Evolutionary conservation across 345 rosid genomes (phyloP).

Genomic region (Capsella bursapastoris): DNA sequence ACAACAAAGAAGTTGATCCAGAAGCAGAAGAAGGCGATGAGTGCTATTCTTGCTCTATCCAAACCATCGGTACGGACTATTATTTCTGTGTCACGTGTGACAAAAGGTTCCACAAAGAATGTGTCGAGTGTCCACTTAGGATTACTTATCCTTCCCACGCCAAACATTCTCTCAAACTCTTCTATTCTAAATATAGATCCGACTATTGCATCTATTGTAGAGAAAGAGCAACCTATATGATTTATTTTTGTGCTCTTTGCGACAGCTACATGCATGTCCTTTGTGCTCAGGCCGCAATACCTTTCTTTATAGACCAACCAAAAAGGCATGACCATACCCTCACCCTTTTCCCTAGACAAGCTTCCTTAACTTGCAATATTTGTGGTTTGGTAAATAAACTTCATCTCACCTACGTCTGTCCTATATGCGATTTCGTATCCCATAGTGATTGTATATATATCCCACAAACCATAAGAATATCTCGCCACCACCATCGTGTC

Average conservation of each 20-base stretch:
- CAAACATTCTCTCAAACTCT: constrained; percentile 10
- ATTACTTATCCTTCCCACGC: not conserved
- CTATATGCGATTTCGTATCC: not conserved
- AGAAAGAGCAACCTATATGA: not conserved
- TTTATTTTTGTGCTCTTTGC: constrained; percentile 15
- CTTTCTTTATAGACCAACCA: constrained; percentile 10
- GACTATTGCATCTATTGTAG: not conserved
- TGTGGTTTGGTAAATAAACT: not conserved
- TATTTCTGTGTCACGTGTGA: not conserved
- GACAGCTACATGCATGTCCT: not conserved
- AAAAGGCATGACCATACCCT: constrained; percentile 20
- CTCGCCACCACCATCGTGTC: not conserved
- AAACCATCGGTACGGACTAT: not conserved
- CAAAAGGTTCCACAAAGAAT: constrained; percentile 7
- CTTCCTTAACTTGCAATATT: not conserved
- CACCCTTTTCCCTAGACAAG: not conserved
- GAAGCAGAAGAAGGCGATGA: not conserved
- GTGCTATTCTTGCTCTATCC: not conserved
- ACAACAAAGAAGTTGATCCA: not conserved
- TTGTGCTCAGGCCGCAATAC: not conserved
- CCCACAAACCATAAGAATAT: not conserved
- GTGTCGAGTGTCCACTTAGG: constrained; percentile 17
- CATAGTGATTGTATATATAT: not conserved
- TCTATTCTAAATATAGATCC: no score
- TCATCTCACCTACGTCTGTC: not conserved